phyloP scores from a whole-genome alignment of 2,329 filamentous ascomycete genomes.

The Exserohilum rostratum region DNA sequence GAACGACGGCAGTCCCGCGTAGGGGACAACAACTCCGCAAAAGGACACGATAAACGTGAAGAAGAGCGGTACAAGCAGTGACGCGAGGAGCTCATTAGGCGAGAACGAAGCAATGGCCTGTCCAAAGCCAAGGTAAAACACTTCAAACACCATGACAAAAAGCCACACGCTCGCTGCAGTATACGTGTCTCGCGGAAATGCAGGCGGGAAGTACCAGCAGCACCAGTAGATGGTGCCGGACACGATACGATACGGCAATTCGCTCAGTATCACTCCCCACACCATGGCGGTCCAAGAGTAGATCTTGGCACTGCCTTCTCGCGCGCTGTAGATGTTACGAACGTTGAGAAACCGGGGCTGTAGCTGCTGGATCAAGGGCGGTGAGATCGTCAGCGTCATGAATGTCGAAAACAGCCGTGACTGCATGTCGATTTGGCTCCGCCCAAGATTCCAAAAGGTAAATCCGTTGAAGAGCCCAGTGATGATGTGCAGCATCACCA shows the following conservation, averaged over 20 bases:
- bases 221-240: slow-evolving; percentile 68
- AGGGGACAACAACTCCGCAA: slow-evolving; percentile 77
- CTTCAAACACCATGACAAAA: slow-evolving; percentile 68
- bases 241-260: slow-evolving; percentile 72
- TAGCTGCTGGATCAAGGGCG: slow-evolving; percentile 76
- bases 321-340: slow-evolving; percentile 70
- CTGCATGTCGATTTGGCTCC: slow-evolving; percentile 52
- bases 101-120: slow-evolving; percentile 71
- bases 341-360: slow-evolving; percentile 73
- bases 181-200: slow-evolving; percentile 62
- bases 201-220: slow-evolving; percentile 60
- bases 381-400: slow-evolving; percentile 76
- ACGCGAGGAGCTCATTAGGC: slow-evolving; percentile 70
- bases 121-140: slow-evolving; percentile 69
- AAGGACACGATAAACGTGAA: slow-evolving; percentile 74
- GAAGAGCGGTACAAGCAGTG: slow-evolving; percentile 70
- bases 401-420: slow-evolving; percentile 77
- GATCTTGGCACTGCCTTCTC: slow-evolving; percentile 79
- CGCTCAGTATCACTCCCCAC: slow-evolving; percentile 68
- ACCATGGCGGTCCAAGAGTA: slow-evolving; percentile 78
- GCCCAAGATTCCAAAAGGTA: slow-evolving; percentile 56
- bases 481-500: slow-evolving; percentile 59
- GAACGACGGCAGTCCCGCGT: slow-evolving; percentile 65
- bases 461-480: slow-evolving; percentile 58
- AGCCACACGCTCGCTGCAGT: slow-evolving; percentile 67